phyloP scores from a whole-genome alignment of 345 rosid genomes.

The Reutealis trisperma region DNA sequence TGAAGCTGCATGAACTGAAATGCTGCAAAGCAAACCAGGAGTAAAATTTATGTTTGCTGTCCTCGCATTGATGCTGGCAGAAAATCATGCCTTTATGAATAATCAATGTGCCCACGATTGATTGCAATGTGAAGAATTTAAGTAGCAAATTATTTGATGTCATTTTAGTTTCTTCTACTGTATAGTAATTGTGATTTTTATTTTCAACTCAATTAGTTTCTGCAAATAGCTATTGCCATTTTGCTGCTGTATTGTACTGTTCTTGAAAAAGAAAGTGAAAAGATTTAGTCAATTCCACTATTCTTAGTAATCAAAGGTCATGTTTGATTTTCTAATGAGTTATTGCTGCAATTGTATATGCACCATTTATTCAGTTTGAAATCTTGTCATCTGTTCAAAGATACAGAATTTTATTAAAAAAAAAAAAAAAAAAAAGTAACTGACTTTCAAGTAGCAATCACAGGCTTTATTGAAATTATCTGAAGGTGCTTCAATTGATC shows the following conservation, averaged over 20 bases:
- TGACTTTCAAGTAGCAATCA: too few species aligned
- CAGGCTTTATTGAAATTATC: background rate
- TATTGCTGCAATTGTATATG: background rate
- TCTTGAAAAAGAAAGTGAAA: too few species aligned
- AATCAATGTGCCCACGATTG: background rate
- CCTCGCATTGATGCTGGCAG: background rate
- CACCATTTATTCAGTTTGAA: background rate
- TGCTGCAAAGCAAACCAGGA: background rate
- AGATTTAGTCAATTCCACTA: too few species aligned
- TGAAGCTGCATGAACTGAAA: background rate
- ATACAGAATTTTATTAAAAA: background rate
- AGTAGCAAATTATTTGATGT: background rate
- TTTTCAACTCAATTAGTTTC: background rate
- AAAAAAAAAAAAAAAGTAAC: too few species aligned
- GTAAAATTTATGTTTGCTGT: background rate
- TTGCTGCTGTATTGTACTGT: too few species aligned
- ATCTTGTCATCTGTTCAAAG: background rate
- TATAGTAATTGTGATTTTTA: background rate
- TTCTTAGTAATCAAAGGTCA: too few species aligned
- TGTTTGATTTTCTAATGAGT: too few species aligned
- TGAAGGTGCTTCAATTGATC: background rate
- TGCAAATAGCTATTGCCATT: background rate
- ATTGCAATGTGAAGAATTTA: background rate
- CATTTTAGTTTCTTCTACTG: background rate
- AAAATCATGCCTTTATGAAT: conserved; percentile 2